Evolutionary conservation across 345 rosid species (phyloP), one percentile per base, ranked within the genome.

Genomic region (Citrus trifoliata): DNA sequence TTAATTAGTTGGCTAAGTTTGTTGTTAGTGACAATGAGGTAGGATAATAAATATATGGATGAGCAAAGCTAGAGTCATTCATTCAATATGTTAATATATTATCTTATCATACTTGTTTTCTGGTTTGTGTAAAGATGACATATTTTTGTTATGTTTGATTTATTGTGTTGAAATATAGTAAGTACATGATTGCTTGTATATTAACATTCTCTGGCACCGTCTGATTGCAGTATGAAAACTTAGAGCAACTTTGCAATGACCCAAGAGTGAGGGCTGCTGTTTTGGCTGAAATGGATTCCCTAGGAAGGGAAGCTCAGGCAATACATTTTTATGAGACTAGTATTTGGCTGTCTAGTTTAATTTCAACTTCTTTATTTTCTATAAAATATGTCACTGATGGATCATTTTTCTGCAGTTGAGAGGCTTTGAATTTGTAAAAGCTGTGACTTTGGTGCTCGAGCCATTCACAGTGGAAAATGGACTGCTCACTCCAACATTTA

Each of bases 401-500:
- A 38, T 69, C 19, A 56, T 66, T 56, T 71, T 66, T 35, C 33
- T 76, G 76, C 91, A 93, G 97, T 82, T 93, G 78, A 82, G 99
- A 87, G 99, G 98, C 71, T 96, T 96, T 32, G 99, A 96, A 86
- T 93, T 93, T 82, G 98, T 86, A 22, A 94, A 96, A 82, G 98
- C 97, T 2, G 88, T 94, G 81, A 93, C 94, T n/a, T 79, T 96
- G 87, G 98, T 92, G 80, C 78, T 53, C 2, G 98, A 96, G 79
- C 95, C 97, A 13, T 90, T 94, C 82, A 87, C 97, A 0, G 8
- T 90, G 66, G 99, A 96, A 80, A 96, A 94, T 48, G 97, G 95
- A 71, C 88, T 96, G 69, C 87, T 93, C 33, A 96, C 99, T 74
- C 99, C 99, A 6, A 96, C 99, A 21, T 88, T 94, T 38, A 96